Conservation (phyloP, 2,329 filamentous ascomycete genomes). For the Cadophora gregata region DNA sequence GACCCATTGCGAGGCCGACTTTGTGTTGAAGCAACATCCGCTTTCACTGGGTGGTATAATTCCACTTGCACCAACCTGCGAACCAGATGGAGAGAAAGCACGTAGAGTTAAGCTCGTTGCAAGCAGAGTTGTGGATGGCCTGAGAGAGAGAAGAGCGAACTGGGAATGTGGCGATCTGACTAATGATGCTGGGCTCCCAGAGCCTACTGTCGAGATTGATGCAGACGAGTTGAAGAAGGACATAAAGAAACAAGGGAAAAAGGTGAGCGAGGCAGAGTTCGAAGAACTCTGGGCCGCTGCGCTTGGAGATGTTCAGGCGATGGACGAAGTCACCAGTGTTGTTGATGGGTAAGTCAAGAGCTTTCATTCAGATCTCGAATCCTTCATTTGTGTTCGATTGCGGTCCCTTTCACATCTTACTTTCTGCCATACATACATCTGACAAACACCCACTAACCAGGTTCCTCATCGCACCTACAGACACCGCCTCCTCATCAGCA, state of each 20-base stretch:
- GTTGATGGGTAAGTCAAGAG: constrained; percentile 56
- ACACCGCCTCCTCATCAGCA: constrained; percentile 74
- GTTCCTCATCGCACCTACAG: constrained; percentile 74
- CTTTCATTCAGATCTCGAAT: background rate
- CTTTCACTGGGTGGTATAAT: constrained; percentile 80
- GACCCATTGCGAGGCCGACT: constrained; percentile 84
- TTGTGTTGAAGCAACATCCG: constrained; percentile 83
- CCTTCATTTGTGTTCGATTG: background rate
- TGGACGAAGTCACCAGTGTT: constrained; percentile 64
- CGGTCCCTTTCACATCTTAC: constrained; percentile 5
- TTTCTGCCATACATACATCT: constrained; percentile 50
- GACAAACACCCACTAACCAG: constrained; percentile 81
- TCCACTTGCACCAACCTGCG: constrained; percentile 88
- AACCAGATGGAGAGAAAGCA: constrained; percentile 92
- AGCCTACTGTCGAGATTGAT: constrained; percentile 66
- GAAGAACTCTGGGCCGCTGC: constrained; percentile 84
- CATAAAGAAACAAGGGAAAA: constrained; percentile 79
- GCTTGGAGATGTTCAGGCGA: constrained; percentile 70
- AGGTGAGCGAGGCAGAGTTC: constrained; percentile 87
- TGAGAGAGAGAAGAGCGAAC: constrained; percentile 83
- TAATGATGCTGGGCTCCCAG: constrained; percentile 63
- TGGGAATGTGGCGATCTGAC: constrained; percentile 84
- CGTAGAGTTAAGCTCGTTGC: constrained; percentile 86
- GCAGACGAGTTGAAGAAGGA: constrained; percentile 77
- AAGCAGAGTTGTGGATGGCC: constrained; percentile 83